Evolutionary conservation across 768 basidiomycete genomes (phyloP), one percentile per base, ranked within the genome.

Genomic region (Amanita exitialis): DNA sequence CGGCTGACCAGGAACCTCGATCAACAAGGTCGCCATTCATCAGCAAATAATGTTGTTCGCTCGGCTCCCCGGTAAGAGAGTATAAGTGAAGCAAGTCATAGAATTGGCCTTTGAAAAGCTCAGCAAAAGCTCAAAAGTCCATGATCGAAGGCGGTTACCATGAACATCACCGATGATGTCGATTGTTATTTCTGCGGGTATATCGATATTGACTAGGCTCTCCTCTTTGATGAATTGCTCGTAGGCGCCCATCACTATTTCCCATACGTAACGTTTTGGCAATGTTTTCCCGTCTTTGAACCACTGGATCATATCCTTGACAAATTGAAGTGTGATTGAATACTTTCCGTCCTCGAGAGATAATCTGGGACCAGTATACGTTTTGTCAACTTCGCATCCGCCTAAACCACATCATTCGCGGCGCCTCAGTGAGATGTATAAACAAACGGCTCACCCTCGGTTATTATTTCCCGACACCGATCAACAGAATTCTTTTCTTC

Each of bases 11-110:
- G 23, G 87, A 90, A n/a, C 94, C 94, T 54, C 95, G 82, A 65
- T 99, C 95, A 34, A 99, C 95, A 43, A 98, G 83, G 72, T 99
- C 95, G 8, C 93, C 90, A 63, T 91, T 92, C 84, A 93, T 92
- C 46, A 94, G 68, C 44, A 93, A 64, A 58, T 83, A 84, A 57
- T 97, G 95, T n/a, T 79, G 82, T 50, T 88, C 78, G 49, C 73
- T 83, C 10, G 96, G 96, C 51, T 82, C 76, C 13, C 89, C 91
- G 0, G 94, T 96, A 57, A 96, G 71, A 1, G 82, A 81, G 58
- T 86, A 80, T 15, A 99, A 73, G 68, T 98, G 84, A 48, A 94
- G 69, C 56, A 98, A 73, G 65, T 98, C 96, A 64, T 90, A 98
- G 70, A 86, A 95, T 76, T 97, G 95, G 23, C 91, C 90, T 94